Conservation (phyloP, 768 basidiomycete species). For the Rhizopogon roseolus region DNA sequence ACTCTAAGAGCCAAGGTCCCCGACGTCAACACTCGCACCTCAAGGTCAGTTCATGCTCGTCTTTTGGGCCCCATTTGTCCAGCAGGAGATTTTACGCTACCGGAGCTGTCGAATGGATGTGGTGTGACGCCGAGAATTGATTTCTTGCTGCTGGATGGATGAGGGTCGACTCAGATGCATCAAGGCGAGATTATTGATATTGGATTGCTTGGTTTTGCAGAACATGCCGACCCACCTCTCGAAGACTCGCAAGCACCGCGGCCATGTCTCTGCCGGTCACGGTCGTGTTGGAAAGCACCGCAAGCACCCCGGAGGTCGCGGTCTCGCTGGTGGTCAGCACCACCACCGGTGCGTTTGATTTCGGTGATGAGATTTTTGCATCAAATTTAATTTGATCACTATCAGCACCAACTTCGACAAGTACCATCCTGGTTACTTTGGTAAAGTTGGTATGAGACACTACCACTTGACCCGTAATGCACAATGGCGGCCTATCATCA, state of each 20-base stretch:
- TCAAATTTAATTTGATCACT: neutral
- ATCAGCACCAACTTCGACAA: constrained; percentile 93
- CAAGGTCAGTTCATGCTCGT: constrained; percentile 57
- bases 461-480: constrained; percentile 93
- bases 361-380: neutral
- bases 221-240: constrained; percentile 94
- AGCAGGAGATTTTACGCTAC: constrained; percentile 9
- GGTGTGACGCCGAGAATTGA: constrained; percentile 10
- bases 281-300: constrained; percentile 99
- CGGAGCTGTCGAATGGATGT: constrained; percentile 12
- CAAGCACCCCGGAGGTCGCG: constrained; percentile 99
- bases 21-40: constrained; percentile 46
- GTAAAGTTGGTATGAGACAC: constrained; percentile 99
- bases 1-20: constrained; percentile 19
- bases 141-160: constrained; percentile 51
- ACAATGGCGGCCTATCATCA: constrained; percentile 94
- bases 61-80: constrained; percentile 13
- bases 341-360: constrained; percentile 81
- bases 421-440: constrained; percentile 99
- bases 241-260: constrained; percentile 99
- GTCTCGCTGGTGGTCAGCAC: constrained; percentile 99
- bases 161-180: constrained; percentile 29
- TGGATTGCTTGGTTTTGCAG: constrained; percentile 20
- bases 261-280: constrained; percentile 99
- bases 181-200: constrained; percentile 14